Evolutionary conservation across 179 eudicot species (phyloP).

Genomic region (Amaranthus tricolor): DNA sequence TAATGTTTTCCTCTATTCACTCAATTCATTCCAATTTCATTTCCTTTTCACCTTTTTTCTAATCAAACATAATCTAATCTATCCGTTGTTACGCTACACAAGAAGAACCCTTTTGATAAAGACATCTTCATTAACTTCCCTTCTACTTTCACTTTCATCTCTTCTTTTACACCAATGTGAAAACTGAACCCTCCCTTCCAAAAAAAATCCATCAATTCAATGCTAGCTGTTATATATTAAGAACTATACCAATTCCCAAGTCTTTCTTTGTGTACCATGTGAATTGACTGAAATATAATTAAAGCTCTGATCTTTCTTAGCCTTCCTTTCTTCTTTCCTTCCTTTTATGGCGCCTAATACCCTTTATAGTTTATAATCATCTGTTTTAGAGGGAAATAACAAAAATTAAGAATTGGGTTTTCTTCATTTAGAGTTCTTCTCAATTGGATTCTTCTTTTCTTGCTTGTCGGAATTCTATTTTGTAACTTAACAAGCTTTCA

Average conservation of each 20-base stretch:
- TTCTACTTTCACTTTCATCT: constrained; percentile 2
- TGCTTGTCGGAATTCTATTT: background rate
- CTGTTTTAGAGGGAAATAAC: constrained; percentile 1
- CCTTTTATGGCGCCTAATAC: constrained; percentile 21
- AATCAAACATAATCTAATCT: background rate
- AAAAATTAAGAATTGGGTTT: background rate
- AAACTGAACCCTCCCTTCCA: background rate
- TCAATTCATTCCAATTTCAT: background rate
- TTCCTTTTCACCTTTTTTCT: constrained; percentile 2
- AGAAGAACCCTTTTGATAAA: constrained; percentile 2
- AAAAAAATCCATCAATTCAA: constrained; percentile 21
- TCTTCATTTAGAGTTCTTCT: constrained; percentile 20
- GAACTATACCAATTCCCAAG: constrained; percentile 17
- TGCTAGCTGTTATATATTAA: constrained; percentile 28
- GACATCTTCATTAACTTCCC: constrained; percentile 10
- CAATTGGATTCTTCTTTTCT: background rate
- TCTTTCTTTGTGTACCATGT: constrained; percentile 24
- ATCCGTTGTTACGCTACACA: background rate
- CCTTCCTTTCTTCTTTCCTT: background rate
- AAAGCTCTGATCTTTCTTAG: constrained; percentile 7
- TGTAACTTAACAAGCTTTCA: background rate
- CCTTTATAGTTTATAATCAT: constrained; percentile 10
- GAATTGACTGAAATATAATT: constrained; percentile 15
- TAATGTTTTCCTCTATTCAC: background rate
- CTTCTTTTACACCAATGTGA: background rate